phyloP scores from a whole-genome alignment of 2,329 filamentous ascomycete genomes.

The Podosphaera fusca region DNA sequence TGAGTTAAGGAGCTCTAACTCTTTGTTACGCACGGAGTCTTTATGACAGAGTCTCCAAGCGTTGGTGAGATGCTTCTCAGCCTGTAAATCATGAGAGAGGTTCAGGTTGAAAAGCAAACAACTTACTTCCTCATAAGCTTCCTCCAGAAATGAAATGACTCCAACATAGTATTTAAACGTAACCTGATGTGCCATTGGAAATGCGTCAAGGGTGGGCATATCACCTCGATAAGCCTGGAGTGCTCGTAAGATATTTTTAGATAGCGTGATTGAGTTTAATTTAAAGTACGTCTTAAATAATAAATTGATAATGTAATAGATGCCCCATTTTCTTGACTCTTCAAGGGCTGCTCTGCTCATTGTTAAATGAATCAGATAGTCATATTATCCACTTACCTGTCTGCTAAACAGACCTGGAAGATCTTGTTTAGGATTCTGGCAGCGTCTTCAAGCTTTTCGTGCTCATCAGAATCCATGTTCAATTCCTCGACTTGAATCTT shows the following conservation, averaged over 20 bases:
- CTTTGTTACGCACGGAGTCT: constrained; percentile 49
- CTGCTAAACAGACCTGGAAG: constrained; percentile 72
- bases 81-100: constrained; percentile 22
- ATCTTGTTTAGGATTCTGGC: constrained; percentile 78
- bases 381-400: constrained; percentile 37
- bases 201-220: constrained; percentile 55
- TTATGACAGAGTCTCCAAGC: constrained; percentile 68
- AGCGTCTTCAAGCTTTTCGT: constrained; percentile 74
- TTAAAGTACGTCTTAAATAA: constrained; percentile 98
- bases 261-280: constrained; percentile 71
- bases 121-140: constrained; percentile 60
- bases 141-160: constrained; percentile 80
- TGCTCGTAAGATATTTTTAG: constrained; percentile 70
- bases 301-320: constrained; percentile 84
- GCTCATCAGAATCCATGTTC: constrained; percentile 49
- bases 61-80: constrained; percentile 56
- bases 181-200: constrained; percentile 75
- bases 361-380: constrained; percentile 1
- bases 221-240: constrained; percentile 56
- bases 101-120: background rate
- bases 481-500: constrained; percentile 54
- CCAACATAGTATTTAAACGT: constrained; percentile 95
- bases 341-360: constrained; percentile 47
- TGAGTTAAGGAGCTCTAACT: constrained; percentile 28
- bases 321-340: constrained; percentile 91